phyloP scores from a whole-genome alignment of 1,284 basidiomycete genomes.

The Lignosus rhinocerotis region DNA sequence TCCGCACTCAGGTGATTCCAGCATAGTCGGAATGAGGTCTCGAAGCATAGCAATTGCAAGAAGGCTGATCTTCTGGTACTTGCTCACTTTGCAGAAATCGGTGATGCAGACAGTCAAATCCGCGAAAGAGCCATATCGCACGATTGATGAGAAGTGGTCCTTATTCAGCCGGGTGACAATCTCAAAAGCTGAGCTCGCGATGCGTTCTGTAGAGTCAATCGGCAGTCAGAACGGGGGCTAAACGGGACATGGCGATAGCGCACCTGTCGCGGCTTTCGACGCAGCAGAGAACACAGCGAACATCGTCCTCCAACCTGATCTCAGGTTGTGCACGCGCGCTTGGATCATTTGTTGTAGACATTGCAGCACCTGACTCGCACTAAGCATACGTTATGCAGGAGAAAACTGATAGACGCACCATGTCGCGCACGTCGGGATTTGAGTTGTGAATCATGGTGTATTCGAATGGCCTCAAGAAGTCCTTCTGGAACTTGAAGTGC shows the following conservation, averaged over 20 bases:
- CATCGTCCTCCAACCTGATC: slow-evolving; percentile 99
- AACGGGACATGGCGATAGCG: neutral
- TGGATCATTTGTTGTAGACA: slow-evolving; percentile 99
- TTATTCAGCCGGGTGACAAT: slow-evolving; percentile 91
- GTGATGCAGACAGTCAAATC: slow-evolving; percentile 97
- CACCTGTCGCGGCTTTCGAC: slow-evolving; percentile 89
- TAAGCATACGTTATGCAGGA: slow-evolving; percentile 1
- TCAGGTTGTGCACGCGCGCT: slow-evolving; percentile 90
- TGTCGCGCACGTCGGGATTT: slow-evolving; percentile 94
- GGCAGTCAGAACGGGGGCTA: slow-evolving; percentile 1
- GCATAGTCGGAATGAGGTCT: slow-evolving; percentile 90
- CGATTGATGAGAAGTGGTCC: slow-evolving; percentile 89
- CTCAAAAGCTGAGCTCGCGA: slow-evolving; percentile 94
- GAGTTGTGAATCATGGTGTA: slow-evolving; percentile 97
- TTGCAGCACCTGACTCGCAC: slow-evolving; percentile 74
- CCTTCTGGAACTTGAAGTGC: slow-evolving; percentile 99
- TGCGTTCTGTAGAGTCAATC: slow-evolving; percentile 62
- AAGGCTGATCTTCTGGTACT: slow-evolving; percentile 97
- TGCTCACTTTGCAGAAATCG: slow-evolving; percentile 98
- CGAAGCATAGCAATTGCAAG: slow-evolving; percentile 97
- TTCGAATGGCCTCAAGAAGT: slow-evolving; percentile 98
- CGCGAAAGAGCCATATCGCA: slow-evolving; percentile 92
- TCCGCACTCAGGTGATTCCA: slow-evolving; percentile 81
- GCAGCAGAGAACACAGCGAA: slow-evolving; percentile 98
- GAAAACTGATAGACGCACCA: slow-evolving; percentile 57